Evolutionary conservation across 495 filamentous ascomycete species (phyloP), one percentile per base, ranked within the genome.

Genomic region (Choiromyces venosus): DNA sequence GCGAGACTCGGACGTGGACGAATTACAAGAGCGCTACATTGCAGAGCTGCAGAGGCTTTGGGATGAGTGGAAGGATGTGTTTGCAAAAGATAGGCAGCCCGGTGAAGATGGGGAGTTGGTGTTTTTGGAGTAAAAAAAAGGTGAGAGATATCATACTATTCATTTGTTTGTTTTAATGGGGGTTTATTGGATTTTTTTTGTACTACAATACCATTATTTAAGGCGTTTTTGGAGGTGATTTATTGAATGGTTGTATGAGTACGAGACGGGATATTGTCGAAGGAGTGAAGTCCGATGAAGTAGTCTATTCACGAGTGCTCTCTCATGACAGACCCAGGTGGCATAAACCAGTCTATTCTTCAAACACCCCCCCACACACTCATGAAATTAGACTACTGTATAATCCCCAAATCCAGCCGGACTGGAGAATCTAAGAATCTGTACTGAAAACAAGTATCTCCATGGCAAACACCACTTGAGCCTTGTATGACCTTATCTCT

Each of bases 21-120:
- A 91, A 76, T 82, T 98, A 67, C 96, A 98, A 83, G 83, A 81
- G 36, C 77, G 86, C 80, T 99, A 99, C 82, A 86, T 97, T 7
- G 81, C 83, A 40, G 96, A 98, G 84, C 78, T 99, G 78, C 80
- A 87, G 83, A 87, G 91, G 71, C 81, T 98, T 65, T 99, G 95
- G 95, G 89, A 95, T 71, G 84, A 87, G 71, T 95, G 91, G 86
- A 97, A 93, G 84, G 93, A 95, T 82, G 86, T 87, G 21, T 98
- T 95, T 87, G 91, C 91, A 14, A 85, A 83, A 39, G 87, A 91
- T 21, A 84, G 93, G 73, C 86, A 80, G 7, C 66, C 61, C 8
- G 79, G 79, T 4, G 29, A 18, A 21, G 79, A 78, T 67, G 90
- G 87, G 68, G 94, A 97, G 81, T 79, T 99, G 83, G 83, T 90